Percentiles rank a stretch among this genome's conserved stretches.
Evolutionary conservation across 495 filamentous ascomycete species (phyloP).

Genomic region (Monascus purpureus): DNA sequence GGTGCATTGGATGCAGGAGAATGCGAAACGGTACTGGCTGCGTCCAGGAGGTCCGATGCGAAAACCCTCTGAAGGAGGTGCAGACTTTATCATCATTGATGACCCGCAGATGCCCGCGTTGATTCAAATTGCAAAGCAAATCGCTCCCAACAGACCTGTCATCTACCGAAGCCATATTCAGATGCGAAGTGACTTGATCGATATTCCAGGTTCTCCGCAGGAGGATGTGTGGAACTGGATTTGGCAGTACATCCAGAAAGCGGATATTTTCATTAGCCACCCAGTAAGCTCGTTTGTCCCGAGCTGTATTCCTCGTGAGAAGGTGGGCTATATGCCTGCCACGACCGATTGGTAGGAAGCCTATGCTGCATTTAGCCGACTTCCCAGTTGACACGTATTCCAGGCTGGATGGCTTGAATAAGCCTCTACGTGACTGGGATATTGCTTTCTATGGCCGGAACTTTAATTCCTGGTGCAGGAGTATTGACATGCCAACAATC

Average conservation of each 20-base stretch:
- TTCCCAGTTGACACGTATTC: constrained; percentile 6
- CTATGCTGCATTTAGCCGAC: background rate
- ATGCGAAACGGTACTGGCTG: constrained; percentile 68
- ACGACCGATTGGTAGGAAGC: constrained; percentile 59
- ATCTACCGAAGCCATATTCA: constrained; percentile 77
- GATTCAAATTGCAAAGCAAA: constrained; percentile 60
- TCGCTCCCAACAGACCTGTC: constrained; percentile 61
- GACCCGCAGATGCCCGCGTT: constrained; percentile 82
- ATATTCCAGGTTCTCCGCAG: constrained; percentile 48
- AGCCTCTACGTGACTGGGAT: constrained; percentile 61
- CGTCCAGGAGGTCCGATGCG: constrained; percentile 51
- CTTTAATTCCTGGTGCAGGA: constrained; percentile 53
- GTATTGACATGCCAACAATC: constrained; percentile 42
- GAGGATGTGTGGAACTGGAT: constrained; percentile 65
- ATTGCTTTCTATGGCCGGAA: constrained; percentile 59
- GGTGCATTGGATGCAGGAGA: constrained; percentile 62
- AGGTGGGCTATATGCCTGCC: constrained; percentile 68
- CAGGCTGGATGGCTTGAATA: constrained; percentile 79
- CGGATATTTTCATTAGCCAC: constrained; percentile 76
- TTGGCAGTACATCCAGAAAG: constrained; percentile 54
- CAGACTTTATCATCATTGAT: constrained; percentile 68
- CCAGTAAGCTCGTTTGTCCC: constrained; percentile 72
- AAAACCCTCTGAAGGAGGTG: constrained; percentile 55
- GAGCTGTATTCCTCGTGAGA: constrained; percentile 44
- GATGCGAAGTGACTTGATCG: constrained; percentile 60